Base-by-base conservation (phyloP, 2,329 filamentous ascomycete genomes). In the Penicillium sclerotiorum region DNA sequence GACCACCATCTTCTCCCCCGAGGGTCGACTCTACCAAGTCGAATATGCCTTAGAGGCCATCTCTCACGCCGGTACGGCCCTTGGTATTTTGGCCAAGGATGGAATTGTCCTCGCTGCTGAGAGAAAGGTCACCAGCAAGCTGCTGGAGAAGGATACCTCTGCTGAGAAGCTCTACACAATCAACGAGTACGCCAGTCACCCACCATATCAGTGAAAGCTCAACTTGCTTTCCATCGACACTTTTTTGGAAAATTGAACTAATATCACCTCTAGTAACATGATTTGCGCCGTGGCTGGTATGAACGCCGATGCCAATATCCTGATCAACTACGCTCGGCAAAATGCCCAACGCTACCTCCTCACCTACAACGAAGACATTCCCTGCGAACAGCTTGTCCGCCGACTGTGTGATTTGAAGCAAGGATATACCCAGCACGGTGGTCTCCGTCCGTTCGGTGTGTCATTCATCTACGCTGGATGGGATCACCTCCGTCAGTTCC, bases 1-100 rank as follows among this genome's bases (percentile, higher is more conserved):
- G 92, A 99, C 94, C 65, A 99, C 94, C 72, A 99, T 99, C 83
- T 99, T 99, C 86, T 99, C 94, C 54, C 94, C 94, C 53, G 94
- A 99, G 79, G 94, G 94, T 59, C 92, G 94, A 69, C 84, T 99
- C 55, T 99, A 99, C 76, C 94, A 99, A 77, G 94, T 99, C 66
- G 94, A 99, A 84, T 99, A 99, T 82, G 95, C 94, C 21, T 85
- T 99, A 45, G 94, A 99, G 76, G 94, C 94, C 70, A 99, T 99
- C 71, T 99, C 94, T 61, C 94, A 99, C 68, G 94, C 94, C 62
- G 94, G 94, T 64, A 99, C 94, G 42, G 94, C 94, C 60, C 86
- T 99, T 65, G 94, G 94, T 48, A 96, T 99, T 69, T 82, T 99
- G 60, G 94, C 95, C 60, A 92, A 95, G 76, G 94, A 99, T 84